Base-by-base conservation (phyloP, 345 rosid species). In the Euphorbia lathyris region DNA sequence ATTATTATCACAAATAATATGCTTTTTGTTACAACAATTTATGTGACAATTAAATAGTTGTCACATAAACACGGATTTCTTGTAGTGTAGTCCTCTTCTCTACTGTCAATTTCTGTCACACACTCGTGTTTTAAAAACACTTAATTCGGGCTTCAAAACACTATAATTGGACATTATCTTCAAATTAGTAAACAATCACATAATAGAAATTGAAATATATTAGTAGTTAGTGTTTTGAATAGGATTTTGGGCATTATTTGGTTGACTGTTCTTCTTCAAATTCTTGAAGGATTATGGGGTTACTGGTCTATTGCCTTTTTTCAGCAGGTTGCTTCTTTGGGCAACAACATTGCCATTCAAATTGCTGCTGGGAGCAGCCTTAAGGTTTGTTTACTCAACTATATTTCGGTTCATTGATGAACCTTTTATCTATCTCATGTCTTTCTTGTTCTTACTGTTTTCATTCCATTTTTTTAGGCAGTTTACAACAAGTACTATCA, bases 251-350 rank as follows among this genome's bases (percentile, higher is more conserved):
- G 40, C 60, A 34, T 61, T 52, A 53, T 67, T 66, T 38, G 60
- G 29, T 61, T 66, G 58, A 68, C 72, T 59, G 3, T 56, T 59
- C 72, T 3, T 19, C 38, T 74, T 68, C 55, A 66, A 43, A 29
- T 68, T 82, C 55, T 73, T 80, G 78, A 75, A 82, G 90, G 86
- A 57, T 77, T 73, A 72, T 67, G 85, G 86, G 87, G 87, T 63
- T 83, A 74, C 65, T 83, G 84, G 79, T 82, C 76, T 53, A 57
- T 82, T 69, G 86, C 85, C 32, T 80, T 80, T 65, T 84, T 84
- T 67, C 87, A 80, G 80, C 86, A 77, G 85, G 83, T 81, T 11
- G 90, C 90, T 76, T 86, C 87, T 19, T 52, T 83, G 72, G 90
- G 87, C 72, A 83, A 83, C 67, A 86, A 82, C 71, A 75, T 82